Evolutionary conservation across 495 filamentous ascomycete species (phyloP).

Genomic region (Bacidia gigantensis): DNA sequence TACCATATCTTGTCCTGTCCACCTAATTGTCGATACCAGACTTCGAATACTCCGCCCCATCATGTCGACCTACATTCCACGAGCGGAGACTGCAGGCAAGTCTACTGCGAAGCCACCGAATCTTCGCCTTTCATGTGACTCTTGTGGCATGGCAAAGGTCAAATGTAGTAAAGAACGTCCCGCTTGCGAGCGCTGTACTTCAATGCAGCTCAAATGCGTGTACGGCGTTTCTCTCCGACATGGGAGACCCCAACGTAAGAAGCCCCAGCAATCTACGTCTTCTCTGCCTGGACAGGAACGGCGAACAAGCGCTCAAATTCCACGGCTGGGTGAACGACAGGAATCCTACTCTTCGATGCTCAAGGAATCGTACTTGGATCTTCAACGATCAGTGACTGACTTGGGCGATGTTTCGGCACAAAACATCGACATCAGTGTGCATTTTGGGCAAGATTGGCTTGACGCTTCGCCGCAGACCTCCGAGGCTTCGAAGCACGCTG

Average conservation of each 20-base stretch:
- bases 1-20: too few species aligned
- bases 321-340: not conserved
- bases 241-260: slow-evolving; percentile 17
- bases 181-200: slow-evolving; percentile 16
- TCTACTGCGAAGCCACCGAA: not conserved
- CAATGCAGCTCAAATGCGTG: slow-evolving; percentile 16
- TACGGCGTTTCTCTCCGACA: slow-evolving; percentile 21
- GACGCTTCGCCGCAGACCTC: too few species aligned
- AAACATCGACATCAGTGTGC: not conserved
- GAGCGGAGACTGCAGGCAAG: not conserved
- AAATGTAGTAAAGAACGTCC: slow-evolving; percentile 24
- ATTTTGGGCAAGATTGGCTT: not conserved
- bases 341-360: not conserved
- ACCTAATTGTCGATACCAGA: too few species aligned
- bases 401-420: not conserved
- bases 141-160: slow-evolving; percentile 22
- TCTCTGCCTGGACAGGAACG: not conserved
- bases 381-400: not conserved
- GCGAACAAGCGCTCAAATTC: not conserved
- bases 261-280: not conserved
- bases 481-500: too few species aligned
- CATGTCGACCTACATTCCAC: not conserved
- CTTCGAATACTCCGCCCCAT: too few species aligned
- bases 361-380: not conserved
- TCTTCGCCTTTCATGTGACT: slow-evolving; percentile 16